phyloP scores from a whole-genome alignment of 2,329 filamentous ascomycete genomes.

The Cryphonectria parasitica region DNA sequence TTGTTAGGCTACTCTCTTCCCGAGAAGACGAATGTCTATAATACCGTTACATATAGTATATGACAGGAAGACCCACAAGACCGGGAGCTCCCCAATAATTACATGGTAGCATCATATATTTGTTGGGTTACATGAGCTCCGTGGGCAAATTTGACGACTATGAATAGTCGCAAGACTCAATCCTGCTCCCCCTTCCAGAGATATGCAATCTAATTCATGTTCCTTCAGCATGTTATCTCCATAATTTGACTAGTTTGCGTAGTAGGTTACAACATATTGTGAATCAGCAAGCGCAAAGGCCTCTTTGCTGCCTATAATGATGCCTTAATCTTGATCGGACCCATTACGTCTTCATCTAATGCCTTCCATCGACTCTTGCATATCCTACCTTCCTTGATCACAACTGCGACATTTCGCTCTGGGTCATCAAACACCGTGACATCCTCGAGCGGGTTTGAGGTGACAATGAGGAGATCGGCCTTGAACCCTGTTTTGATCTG shows the following conservation, averaged over 20 bases:
- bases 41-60: not conserved
- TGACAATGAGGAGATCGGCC: conserved; percentile 55
- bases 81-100: not conserved
- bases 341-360: conserved; percentile 21
- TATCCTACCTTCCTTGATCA: conserved; percentile 57
- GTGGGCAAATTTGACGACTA: not conserved
- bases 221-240: not conserved
- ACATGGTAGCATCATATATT: not conserved
- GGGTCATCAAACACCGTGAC: conserved; percentile 52
- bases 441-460: conserved; percentile 55
- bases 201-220: not conserved
- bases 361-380: conserved; percentile 34
- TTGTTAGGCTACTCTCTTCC: not conserved
- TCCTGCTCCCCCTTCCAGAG: not conserved
- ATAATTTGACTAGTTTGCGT: not conserved
- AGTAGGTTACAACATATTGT: not conserved
- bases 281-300: not conserved
- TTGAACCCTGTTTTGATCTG: conserved; percentile 51
- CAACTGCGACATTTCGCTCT: conserved; percentile 48
- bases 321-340: conserved; percentile 20
- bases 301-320: conserved; percentile 7
- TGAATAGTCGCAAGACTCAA: not conserved
- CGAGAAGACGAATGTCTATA: not conserved
- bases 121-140: not conserved
- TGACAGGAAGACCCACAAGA: not conserved